These are phyloP conservation scores for Amanita molliuscula DNA, from an alignment of 768 basidiomycete genomes.

Conservation along the genomic window DNA sequence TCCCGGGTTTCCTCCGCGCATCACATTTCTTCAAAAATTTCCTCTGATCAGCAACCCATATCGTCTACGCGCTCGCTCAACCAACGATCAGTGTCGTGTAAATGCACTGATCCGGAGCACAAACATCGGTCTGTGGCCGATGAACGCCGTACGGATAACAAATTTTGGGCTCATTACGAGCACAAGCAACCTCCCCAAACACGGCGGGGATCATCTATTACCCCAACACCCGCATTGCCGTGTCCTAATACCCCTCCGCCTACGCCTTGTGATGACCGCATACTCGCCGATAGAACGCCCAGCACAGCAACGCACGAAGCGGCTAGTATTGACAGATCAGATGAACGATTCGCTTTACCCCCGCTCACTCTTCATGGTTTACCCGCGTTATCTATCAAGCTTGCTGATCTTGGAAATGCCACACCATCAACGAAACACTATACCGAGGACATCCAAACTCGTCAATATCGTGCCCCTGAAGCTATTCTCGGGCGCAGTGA, in stretches of 20 bases:
- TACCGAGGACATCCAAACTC: constrained; percentile 94
- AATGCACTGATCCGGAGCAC: constrained; percentile 16
- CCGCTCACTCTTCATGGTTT: constrained; percentile 3
- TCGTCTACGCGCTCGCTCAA: constrained; percentile 31
- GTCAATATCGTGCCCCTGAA: constrained; percentile 92
- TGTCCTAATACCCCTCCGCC: constrained; percentile 22
- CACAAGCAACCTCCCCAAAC: constrained; percentile 8
- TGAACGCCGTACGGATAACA: constrained; percentile 12
- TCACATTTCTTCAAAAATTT: constrained; percentile 19
- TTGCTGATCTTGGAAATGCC: constrained; percentile 91
- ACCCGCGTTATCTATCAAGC: constrained; percentile 71
- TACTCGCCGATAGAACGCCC: not conserved
- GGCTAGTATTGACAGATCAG: not conserved
- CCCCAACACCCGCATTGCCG: constrained; percentile 17
- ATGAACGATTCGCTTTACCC: not conserved
- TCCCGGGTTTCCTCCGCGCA: constrained; percentile 15
- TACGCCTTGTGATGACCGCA: not conserved
- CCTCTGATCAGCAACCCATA: constrained; percentile 30
- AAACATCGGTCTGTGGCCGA: constrained; percentile 9
- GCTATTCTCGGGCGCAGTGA: constrained; percentile 81
- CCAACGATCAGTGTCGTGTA: constrained; percentile 20
- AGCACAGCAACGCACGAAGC: not conserved
- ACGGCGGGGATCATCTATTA: constrained; percentile 14
- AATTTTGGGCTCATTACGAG: constrained; percentile 10
- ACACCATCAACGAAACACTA: constrained; percentile 86